A percentile compares a stretch with the other conserved stretches of the same genome.
phyloP scores from a whole-genome alignment of 495 filamentous ascomycete genomes.

The Penicillium nucicola region DNA sequence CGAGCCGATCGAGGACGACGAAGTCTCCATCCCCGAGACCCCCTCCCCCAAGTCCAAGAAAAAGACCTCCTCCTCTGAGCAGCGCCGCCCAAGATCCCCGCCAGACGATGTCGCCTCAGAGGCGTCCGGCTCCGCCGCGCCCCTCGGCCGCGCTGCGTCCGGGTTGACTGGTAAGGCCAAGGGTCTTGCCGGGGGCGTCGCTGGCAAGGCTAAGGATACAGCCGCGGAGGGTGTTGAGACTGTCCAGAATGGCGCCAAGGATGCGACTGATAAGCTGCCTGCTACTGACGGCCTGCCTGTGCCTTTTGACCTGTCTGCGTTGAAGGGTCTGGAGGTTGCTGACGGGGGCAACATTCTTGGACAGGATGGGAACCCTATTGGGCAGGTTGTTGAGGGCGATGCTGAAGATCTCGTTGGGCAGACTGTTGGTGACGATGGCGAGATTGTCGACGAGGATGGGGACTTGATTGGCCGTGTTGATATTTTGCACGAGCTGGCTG shows the following conservation, averaged over 20 bases:
- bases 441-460: conserved; percentile 50
- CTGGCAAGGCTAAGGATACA: conserved; percentile 23
- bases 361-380: conserved; percentile 36
- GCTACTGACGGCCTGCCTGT: conserved; percentile 23
- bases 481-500: conserved; percentile 31
- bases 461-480: conserved; percentile 47
- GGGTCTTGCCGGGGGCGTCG: conserved; percentile 14
- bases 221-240: conserved; percentile 21
- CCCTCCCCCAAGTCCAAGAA: conserved; percentile 33
- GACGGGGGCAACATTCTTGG: conserved; percentile 42
- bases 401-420: conserved; percentile 42
- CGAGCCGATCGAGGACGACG: conserved; percentile 23
- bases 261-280: conserved; percentile 22
- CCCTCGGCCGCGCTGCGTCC: conserved; percentile 16
- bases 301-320: conserved; percentile 57
- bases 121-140: conserved; percentile 29
- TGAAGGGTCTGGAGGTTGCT: conserved; percentile 63
- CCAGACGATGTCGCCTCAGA: conserved; percentile 25
- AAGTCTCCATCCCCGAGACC: conserved; percentile 19
- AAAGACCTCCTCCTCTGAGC: conserved; percentile 29
- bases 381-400: conserved; percentile 40
- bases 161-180: conserved; percentile 18
- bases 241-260: conserved; percentile 22
- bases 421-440: conserved; percentile 52
- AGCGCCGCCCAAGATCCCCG: conserved; percentile 26